Conservation (phyloP, 1,284 basidiomycete genomes). For the Apiotrichum sp. region DNA sequence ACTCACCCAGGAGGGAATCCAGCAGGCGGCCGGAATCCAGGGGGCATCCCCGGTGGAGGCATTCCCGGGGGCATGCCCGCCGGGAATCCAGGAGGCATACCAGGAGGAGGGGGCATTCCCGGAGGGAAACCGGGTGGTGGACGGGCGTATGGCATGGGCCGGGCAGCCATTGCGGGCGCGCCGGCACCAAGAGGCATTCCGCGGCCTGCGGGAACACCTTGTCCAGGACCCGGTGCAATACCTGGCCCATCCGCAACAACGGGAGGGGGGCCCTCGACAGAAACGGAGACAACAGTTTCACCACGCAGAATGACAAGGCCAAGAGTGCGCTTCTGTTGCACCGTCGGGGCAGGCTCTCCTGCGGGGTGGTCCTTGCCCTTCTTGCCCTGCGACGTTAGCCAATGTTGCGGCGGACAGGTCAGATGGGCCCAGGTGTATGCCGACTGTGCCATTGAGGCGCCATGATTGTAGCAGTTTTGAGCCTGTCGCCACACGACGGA, state of each 20-base stretch:
- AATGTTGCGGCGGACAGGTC: too few relatives aligned
- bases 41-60: slow-evolving; percentile 50
- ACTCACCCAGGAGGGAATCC: slow-evolving; percentile 66
- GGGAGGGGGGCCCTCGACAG: slow-evolving; percentile 95
- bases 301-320: slow-evolving; percentile 94
- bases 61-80: slow-evolving; percentile 15
- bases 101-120: slow-evolving; percentile 54
- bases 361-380: slow-evolving; percentile 43
- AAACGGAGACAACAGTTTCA: slow-evolving; percentile 91
- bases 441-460: too few relatives aligned
- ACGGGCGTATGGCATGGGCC: slow-evolving; percentile 70
- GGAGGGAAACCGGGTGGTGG: slow-evolving; percentile 58
- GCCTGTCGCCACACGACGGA: too few relatives aligned
- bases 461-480: too few relatives aligned
- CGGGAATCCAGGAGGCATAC: slow-evolving; percentile 46
- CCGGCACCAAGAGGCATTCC: slow-evolving; percentile 83
- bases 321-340: slow-evolving; percentile 93
- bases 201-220: slow-evolving; percentile 90
- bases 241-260: slow-evolving; percentile 71
- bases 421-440: too few relatives aligned
- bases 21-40: slow-evolving; percentile 72
- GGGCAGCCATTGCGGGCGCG: slow-evolving; percentile 64
- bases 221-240: slow-evolving; percentile 69
- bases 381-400: slow-evolving; percentile 35
- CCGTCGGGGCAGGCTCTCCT: slow-evolving; percentile 61